Conservation (phyloP, 106 monocot species). For the Dendrobium huoshanense region DNA sequence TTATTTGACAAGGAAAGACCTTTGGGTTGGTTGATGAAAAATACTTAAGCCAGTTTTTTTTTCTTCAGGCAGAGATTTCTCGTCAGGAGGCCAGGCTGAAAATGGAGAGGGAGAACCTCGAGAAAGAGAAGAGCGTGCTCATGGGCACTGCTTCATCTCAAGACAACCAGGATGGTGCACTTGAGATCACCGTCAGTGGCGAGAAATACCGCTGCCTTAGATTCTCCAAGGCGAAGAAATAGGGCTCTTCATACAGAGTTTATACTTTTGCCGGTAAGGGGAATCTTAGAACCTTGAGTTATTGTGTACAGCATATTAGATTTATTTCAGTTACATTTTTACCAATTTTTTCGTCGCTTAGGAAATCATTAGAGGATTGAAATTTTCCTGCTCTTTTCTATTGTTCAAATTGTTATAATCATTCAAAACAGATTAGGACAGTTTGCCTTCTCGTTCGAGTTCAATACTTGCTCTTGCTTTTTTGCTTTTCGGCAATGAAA, state of each 20-base stretch:
- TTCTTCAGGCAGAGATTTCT: slow-evolving; percentile 24
- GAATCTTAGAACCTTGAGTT: not conserved
- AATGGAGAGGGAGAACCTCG: slow-evolving; percentile 27
- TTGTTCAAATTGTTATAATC: not conserved
- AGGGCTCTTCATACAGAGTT: not conserved
- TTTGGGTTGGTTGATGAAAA: no score
- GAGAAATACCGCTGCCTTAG: slow-evolving; percentile 28
- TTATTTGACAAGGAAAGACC: not conserved
- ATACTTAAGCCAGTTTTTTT: not conserved
- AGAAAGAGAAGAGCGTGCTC: slow-evolving; percentile 32
- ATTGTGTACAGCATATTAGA: not conserved
- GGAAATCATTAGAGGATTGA: not conserved
- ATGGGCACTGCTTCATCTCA: slow-evolving; percentile 29
- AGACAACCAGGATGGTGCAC: slow-evolving; percentile 27
- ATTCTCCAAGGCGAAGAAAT: slow-evolving; percentile 29
- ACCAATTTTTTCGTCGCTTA: not conserved
- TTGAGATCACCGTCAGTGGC: slow-evolving; percentile 29
- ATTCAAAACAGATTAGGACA: not conserved
- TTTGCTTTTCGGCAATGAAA: not conserved
- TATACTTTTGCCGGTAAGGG: not conserved
- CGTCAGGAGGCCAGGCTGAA: slow-evolving; percentile 25
- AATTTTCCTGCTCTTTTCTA: not conserved
- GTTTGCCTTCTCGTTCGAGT: not conserved
- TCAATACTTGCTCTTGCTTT: not conserved
- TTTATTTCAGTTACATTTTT: not conserved